Conservation (phyloP, 768 basidiomycete genomes). For the Termitomyces sp. region DNA sequence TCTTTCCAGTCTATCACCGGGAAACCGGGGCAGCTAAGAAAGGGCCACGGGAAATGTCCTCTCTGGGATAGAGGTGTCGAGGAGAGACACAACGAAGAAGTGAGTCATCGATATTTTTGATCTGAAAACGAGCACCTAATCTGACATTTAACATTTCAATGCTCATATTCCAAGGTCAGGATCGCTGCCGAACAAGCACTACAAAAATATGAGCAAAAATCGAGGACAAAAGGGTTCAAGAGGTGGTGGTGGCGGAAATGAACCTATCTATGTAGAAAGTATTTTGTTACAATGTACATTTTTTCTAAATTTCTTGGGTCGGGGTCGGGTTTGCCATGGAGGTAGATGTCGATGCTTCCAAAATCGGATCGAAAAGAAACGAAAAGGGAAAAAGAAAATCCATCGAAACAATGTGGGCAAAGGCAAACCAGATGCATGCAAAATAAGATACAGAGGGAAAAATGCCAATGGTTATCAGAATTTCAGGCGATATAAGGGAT, state of each 20-base stretch:
- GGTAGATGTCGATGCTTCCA: not conserved
- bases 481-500: conserved; percentile 16
- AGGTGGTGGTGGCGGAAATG: not conserved
- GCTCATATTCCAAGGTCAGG: conserved; percentile 44
- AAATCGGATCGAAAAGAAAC: not conserved
- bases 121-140: not conserved
- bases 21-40: not conserved
- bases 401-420: not conserved
- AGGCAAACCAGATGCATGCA: not conserved
- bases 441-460: not conserved
- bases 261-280: not conserved
- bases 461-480: conserved; percentile 13
- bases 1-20: conserved; percentile 11
- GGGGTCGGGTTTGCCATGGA: not conserved
- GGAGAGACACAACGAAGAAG: conserved; percentile 64
- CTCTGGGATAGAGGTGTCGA: conserved; percentile 63
- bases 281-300: not conserved
- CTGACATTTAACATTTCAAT: not conserved
- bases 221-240: conserved; percentile 15
- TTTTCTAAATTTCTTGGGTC: not conserved
- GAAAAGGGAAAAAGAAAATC: not conserved
- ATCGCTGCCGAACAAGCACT: conserved; percentile 63
- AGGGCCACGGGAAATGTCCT: conserved; percentile 40
- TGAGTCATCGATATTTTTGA: conserved; percentile 19
- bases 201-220: conserved; percentile 48